Base-by-base conservation (phyloP, 768 basidiomycete genomes). In the Lentinula guzmanii region DNA sequence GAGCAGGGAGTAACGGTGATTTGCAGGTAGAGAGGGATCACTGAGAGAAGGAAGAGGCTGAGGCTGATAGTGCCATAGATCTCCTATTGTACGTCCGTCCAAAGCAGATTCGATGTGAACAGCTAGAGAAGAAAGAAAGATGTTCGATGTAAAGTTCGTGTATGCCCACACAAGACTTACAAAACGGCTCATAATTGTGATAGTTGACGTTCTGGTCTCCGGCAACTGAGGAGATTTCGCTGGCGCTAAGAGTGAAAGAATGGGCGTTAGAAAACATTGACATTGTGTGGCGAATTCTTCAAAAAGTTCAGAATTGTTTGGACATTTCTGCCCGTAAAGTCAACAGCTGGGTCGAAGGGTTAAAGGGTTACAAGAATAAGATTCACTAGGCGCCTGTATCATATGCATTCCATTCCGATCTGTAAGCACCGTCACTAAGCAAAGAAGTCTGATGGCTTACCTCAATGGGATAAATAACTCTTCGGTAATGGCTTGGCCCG, bases 151-250 rank as follows among this genome's bases (percentile, higher is more conserved):
- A 4, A 8, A 37, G 15, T 35, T 45, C 15, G 33, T 5, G 37
- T 6, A 42, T 9, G 21, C 15, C 13, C 6, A 4, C 13, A 50
- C 5, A 48, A 28, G 13, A 59, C 58, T 34, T 33, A 59, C 58
- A 33, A 7, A 59, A 59, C 34, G 58, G 43, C 9, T 24, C 48
- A 46, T 46, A 39, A 15, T 50, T 51, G n/a, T 34, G 45, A 50
- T 59, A 39, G 35, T 33, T 56, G 39, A 34, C 11, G 35, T 59
- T 51, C 46, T 46, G 58, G 45, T 59, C 58, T 59, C 58, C 58
- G 37, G 37, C 53, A 8, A 54, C 41, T 18, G 42, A 24, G 28
- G 33, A 37, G 54, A 58, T 24, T 31, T 37, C 34, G 34, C 11
- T 35, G 42, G 42, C 56, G 56, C 45, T 50, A 37, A 59, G 18